phyloP scores from a whole-genome alignment of 805 yeast genomes.

The Pichia kluyveri region DNA sequence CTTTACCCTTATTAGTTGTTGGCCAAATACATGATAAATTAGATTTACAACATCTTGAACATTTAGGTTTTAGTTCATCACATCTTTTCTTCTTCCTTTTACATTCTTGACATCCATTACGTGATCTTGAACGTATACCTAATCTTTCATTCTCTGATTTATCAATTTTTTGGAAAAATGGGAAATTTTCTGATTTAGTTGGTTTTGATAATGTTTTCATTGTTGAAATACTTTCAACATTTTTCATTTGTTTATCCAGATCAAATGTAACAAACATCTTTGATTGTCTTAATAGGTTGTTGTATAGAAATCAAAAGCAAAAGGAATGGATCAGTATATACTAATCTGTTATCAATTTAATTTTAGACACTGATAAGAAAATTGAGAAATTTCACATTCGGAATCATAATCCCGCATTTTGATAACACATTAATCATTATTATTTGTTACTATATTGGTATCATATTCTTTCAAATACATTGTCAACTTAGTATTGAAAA shows the following conservation, averaged over 20 bases:
- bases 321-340: too few species aligned
- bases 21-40: constrained; percentile 19
- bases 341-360: too few species aligned
- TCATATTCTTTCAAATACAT: too few species aligned
- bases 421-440: background rate
- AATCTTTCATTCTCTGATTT: constrained; percentile 7
- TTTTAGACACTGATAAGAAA: background rate
- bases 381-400: background rate
- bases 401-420: background rate
- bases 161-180: constrained; percentile 7
- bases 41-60: constrained; percentile 28
- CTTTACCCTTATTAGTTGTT: background rate
- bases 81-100: constrained; percentile 28
- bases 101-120: constrained; percentile 14
- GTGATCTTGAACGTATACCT: constrained; percentile 12
- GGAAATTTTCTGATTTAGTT: background rate
- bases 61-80: constrained; percentile 32
- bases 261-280: constrained; percentile 11
- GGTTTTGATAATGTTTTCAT: background rate
- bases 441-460: too few species aligned
- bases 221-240: background rate
- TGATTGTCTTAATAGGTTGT: too few species aligned
- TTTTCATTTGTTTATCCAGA: constrained; percentile 2
- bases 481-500: too few species aligned
- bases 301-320: too few species aligned